A percentile compares a stretch with the other conserved stretches of the same genome.
Conservation (phyloP, 208 protist species). For the Naegleria lovaniensis region DNA sequence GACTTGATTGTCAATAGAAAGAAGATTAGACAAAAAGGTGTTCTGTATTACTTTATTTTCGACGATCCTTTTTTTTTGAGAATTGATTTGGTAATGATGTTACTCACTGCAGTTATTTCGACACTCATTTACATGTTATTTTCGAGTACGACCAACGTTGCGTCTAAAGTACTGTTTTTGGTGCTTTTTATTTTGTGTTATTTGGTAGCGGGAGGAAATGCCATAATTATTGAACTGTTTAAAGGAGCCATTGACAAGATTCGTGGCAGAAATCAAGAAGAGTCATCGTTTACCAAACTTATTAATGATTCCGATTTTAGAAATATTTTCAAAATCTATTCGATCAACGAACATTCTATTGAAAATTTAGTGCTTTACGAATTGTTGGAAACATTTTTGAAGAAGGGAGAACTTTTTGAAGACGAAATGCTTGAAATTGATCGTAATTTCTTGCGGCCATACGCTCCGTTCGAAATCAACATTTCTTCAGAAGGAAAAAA, state of each 20-base stretch:
- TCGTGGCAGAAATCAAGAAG: not conserved
- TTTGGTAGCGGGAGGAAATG: not conserved
- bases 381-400: not conserved
- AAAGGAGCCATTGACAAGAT: not conserved
- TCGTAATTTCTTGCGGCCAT: not conserved
- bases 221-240: not conserved
- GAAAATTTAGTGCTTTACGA: not conserved
- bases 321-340: not conserved
- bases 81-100: not conserved
- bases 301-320: not conserved
- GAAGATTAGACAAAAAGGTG: not conserved
- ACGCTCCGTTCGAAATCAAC: not conserved
- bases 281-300: not conserved
- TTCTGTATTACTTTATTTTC: not conserved
- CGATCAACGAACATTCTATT: not conserved
- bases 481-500: not conserved
- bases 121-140: not conserved
- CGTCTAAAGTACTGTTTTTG: not conserved
- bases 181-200: not conserved
- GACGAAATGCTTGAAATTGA: not conserved
- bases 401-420: not conserved
- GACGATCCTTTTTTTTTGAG: not conserved
- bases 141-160: not conserved
- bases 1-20: not conserved
- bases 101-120: not conserved